phyloP scores from a whole-genome alignment of 805 yeast species.

The Candida maris region DNA sequence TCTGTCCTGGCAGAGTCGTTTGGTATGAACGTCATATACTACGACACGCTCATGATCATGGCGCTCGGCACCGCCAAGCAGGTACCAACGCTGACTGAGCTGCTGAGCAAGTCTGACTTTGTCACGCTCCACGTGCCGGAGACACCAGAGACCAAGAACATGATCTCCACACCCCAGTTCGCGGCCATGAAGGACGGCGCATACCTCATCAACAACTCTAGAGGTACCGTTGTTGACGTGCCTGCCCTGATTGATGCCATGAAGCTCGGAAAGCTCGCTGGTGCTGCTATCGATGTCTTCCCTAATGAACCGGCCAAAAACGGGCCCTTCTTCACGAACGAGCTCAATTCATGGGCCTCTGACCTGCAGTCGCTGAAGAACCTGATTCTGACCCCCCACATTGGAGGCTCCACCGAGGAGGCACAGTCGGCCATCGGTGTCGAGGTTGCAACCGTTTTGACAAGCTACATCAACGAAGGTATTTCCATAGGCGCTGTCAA shows the following conservation, averaged over 20 bases:
- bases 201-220: conserved; percentile 89
- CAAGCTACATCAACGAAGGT: conserved; percentile 95
- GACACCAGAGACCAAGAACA: conserved; percentile 84
- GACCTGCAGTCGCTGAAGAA: conserved; percentile 82
- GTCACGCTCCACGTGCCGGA: conserved; percentile 94
- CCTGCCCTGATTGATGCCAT: conserved; percentile 90
- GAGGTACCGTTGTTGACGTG: conserved; percentile 97
- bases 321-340: conserved; percentile 75
- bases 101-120: conserved; percentile 79
- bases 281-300: conserved; percentile 94
- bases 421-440: conserved; percentile 97
- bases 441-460: conserved; percentile 83
- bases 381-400: conserved; percentile 92
- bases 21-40: conserved; percentile 95
- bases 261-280: conserved; percentile 91
- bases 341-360: conserved; percentile 76
- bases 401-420: conserved; percentile 99
- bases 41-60: conserved; percentile 92
- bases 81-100: conserved; percentile 78
- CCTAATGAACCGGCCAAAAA: conserved; percentile 98
- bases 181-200: conserved; percentile 96
- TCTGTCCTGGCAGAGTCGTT: conserved; percentile 95
- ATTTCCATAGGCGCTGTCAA: conserved; percentile 91
- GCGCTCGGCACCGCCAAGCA: conserved; percentile 95
- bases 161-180: conserved; percentile 86